Percentiles rank a stretch among this genome's conserved stretches.
phyloP scores from a whole-genome alignment of 1,284 basidiomycete genomes.

The Puccinia triticina region DNA sequence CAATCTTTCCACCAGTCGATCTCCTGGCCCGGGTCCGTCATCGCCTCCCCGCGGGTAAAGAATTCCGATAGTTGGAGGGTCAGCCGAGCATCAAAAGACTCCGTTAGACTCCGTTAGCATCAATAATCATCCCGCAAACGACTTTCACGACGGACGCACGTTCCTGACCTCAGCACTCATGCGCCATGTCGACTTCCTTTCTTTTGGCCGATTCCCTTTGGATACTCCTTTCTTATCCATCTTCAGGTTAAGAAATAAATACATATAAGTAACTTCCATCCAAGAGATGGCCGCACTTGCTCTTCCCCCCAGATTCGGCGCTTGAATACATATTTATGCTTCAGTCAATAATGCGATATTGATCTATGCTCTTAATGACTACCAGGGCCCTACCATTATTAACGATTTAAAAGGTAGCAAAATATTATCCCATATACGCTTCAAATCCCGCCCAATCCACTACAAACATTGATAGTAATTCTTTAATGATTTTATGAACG shows the following conservation, averaged over 20 bases:
- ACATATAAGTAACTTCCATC: neutral
- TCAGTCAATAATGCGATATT: conserved; percentile 15
- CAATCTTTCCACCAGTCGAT: too few species aligned
- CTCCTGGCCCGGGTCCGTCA: too few species aligned
- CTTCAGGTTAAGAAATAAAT: neutral
- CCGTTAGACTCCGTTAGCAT: conserved; percentile 3
- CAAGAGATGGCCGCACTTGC: neutral
- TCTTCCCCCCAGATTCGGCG: neutral
- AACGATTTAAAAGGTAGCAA: conserved; percentile 13
- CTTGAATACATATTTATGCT: neutral
- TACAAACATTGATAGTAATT: neutral
- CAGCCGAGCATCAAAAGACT: neutral
- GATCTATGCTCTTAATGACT: conserved; percentile 8
- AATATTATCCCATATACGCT: neutral
- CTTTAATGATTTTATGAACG: conserved; percentile 6
- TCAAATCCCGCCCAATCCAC: neutral
- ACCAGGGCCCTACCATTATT: neutral
- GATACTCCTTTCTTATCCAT: conserved; percentile 23
- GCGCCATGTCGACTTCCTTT: conserved; percentile 11
- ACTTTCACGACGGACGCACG: neutral
- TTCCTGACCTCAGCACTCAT: conserved; percentile 15
- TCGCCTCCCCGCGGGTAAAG: neutral
- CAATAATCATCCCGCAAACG: neutral
- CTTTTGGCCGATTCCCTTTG: neutral
- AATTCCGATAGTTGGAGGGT: neutral